Base-by-base conservation (phyloP, 805 yeast genomes). In the Torulaspora maleeae region DNA sequence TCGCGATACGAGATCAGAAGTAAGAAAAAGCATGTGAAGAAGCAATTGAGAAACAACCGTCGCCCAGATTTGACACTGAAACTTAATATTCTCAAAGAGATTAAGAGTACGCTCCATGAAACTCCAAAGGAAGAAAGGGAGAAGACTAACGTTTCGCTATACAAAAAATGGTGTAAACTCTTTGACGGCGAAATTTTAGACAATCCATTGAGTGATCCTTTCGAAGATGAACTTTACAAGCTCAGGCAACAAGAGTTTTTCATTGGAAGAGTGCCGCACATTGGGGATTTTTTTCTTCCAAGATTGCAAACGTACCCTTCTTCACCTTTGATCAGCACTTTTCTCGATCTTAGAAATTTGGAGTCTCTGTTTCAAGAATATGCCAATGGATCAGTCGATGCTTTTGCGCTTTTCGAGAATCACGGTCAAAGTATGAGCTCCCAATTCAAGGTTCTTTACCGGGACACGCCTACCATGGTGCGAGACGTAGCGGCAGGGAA, bases 271-370 rank as follows among this genome's bases (percentile, higher is more conserved):
- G 54, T 63, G 1, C 59, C 61, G 1, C 50, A 57, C 10, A 51
- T 62, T 22, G 68, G 68, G 27, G 68, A 63, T 46, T 63, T 63
- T 37, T 62, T 60, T 42, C 28, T 63, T 11, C 67, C 68, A 32
- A 47, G 61, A 24, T 41, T 63, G 27, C 45, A 49, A 38, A 35
- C 54, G 29, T 38, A 48, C 40, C 47, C 47, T 15, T 45, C 46
- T 15, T 44, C 40, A 20, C 42, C 48, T 10, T 43, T 49, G 29
- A 49, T 52, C 4, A 44, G 57, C 13, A 56, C 60, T 4, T 58
- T 45, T 43, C 48, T 51, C 10, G 61, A 58, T 38, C 45, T 58
- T 27, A 44, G 52, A 32, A 45, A 47, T 10, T 36, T 61, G 17
- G 39, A 54, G 13, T 19, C 42, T 9, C 30, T 58, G 15, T 52